Evolutionary conservation across 2,329 filamentous ascomycete species (phyloP).

Genomic region (Hymenotorrendiella dingleyae): DNA sequence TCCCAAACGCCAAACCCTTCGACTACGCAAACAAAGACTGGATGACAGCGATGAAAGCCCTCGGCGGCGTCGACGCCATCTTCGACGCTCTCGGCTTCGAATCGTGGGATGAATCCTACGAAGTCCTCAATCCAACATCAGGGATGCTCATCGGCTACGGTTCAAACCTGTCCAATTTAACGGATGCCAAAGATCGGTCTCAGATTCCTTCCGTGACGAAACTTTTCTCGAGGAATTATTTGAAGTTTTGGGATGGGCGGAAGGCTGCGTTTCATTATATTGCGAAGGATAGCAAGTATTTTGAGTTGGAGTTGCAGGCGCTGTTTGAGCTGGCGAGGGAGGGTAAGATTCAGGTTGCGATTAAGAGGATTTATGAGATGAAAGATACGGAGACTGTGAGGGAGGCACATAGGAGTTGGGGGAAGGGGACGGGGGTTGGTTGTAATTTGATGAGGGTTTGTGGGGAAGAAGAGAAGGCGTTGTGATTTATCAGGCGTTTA

Average conservation of each 20-base stretch:
- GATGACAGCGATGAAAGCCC: conserved; percentile 2
- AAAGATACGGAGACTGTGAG: not conserved
- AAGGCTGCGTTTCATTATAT: conserved; percentile 4
- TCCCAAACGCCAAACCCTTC: conserved; percentile 3
- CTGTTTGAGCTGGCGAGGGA: conserved; percentile 2
- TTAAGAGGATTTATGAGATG: conserved; percentile 6
- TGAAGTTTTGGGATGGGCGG: conserved; percentile 8
- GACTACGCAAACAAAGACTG: conserved; percentile 8
- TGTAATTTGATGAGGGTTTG: conserved; percentile 1
- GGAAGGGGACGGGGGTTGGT: conserved; percentile 4
- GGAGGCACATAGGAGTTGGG: conserved; percentile 6
- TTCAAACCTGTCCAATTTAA: conserved; percentile 4
- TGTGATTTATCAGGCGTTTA: too few relatives aligned
- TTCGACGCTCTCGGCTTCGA: conserved; percentile 7
- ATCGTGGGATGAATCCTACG: conserved; percentile 10
- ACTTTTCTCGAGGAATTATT: conserved; percentile 6
- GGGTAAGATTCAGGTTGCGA: conserved; percentile 4
- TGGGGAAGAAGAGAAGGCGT: too few relatives aligned
- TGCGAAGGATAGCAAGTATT: not conserved
- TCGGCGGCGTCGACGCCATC: conserved; percentile 3
- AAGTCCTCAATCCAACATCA: not conserved
- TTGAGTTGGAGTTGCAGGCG: not conserved
- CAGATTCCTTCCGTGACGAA: conserved; percentile 1
- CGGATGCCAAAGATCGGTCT: not conserved
- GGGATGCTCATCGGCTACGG: conserved; percentile 5